phyloP scores from a whole-genome alignment of 768 basidiomycete species.

The Stropharia rugosoannulata region DNA sequence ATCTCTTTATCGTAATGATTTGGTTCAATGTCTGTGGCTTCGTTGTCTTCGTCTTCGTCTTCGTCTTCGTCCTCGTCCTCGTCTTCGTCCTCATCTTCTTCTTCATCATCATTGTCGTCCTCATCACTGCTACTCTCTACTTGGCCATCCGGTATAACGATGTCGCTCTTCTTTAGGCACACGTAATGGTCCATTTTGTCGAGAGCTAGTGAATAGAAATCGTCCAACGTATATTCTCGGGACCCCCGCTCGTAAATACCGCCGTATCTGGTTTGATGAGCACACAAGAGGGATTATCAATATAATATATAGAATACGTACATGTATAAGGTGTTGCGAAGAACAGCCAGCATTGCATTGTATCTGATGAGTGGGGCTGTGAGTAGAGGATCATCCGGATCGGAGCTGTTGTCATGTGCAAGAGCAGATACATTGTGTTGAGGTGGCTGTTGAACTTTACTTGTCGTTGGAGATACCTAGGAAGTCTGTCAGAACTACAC shows the following conservation, averaged over 20 bases:
- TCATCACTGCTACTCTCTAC: slow-evolving; percentile 63
- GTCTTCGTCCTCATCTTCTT: slow-evolving; percentile 44
- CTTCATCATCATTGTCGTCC: slow-evolving; percentile 56
- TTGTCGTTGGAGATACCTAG: neutral
- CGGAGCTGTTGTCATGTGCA: slow-evolving; percentile 22
- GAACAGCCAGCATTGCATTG: slow-evolving; percentile 85
- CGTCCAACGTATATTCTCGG: slow-evolving; percentile 86
- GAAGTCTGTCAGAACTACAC: neutral
- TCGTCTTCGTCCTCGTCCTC: slow-evolving; percentile 43
- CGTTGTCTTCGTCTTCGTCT: slow-evolving; percentile 44
- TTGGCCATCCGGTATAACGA: slow-evolving; percentile 61
- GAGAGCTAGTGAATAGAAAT: slow-evolving; percentile 77
- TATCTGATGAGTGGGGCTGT: slow-evolving; percentile 73
- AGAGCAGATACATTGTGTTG: neutral
- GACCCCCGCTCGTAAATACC: slow-evolving; percentile 85
- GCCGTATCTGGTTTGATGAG: slow-evolving; percentile 58
- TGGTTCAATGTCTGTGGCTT: slow-evolving; percentile 1
- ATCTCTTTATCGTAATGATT: slow-evolving; percentile 11
- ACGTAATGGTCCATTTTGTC: slow-evolving; percentile 82
- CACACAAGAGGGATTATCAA: neutral
- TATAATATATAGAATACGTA: slow-evolving; percentile 31
- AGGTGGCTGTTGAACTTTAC: neutral
- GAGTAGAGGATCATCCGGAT: slow-evolving; percentile 63
- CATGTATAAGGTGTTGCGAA: slow-evolving; percentile 86
- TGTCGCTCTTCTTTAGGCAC: slow-evolving; percentile 68